Evolutionary conservation across 176 grass and related monocot genomes (phyloP).

Genomic region (Carex kokanica): DNA sequence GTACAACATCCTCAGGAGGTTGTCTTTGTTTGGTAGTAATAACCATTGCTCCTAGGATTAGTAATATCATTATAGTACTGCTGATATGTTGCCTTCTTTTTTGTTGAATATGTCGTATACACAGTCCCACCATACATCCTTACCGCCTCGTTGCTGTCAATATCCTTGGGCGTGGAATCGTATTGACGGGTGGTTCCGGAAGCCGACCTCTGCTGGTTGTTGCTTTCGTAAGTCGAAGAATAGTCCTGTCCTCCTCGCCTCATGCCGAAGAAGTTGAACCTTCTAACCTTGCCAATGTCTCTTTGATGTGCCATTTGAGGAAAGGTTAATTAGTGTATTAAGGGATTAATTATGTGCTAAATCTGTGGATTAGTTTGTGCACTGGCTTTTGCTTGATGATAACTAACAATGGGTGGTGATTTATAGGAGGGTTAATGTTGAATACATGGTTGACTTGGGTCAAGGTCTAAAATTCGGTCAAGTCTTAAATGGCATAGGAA

Average conservation of each 20-base stretch:
- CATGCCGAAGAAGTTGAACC: background rate
- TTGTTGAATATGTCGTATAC: background rate
- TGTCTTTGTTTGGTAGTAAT: background rate
- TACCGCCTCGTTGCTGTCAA: background rate
- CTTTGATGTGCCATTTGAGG: background rate
- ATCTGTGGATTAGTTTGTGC: background rate
- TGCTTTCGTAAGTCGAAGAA: background rate
- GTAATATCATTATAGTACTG: background rate
- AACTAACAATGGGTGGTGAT: background rate
- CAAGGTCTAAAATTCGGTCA: background rate
- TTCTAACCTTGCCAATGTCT: background rate
- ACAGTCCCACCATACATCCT: background rate
- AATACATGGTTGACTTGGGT: background rate
- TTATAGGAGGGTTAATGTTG: background rate
- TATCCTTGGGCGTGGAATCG: background rate
- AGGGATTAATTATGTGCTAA: background rate
- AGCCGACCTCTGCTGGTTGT: background rate
- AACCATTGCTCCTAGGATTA: background rate
- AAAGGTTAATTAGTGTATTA: background rate
- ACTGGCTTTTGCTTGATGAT: background rate
- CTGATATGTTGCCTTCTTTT: background rate
- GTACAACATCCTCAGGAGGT: background rate
- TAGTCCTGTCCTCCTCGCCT: background rate
- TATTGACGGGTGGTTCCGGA: background rate
- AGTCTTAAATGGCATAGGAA: background rate